A percentile compares a stretch with the other conserved stretches of the same genome.
These are phyloP conservation scores for Apophysomyces variabilis DNA, from an alignment of 371 early-diverging fungal species.

Conservation along the genomic window DNA sequence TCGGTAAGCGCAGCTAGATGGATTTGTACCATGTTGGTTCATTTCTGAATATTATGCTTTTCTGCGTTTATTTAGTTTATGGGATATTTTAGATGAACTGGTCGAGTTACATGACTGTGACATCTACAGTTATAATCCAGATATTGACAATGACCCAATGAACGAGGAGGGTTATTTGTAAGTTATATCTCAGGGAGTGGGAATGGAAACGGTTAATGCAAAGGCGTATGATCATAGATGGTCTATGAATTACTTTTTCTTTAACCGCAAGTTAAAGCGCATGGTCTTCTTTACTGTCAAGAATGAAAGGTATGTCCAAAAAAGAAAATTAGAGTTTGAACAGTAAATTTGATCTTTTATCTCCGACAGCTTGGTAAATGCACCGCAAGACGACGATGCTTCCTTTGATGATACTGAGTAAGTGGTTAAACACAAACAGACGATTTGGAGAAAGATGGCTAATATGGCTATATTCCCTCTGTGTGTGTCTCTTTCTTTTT, in stretches of 20 bases:
- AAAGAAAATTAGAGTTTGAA: not conserved
- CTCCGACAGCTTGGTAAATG: slow-evolving; percentile 34
- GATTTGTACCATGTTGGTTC: not conserved
- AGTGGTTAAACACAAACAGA: slow-evolving; percentile 9
- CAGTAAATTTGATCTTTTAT: not conserved
- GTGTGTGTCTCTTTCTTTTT: not conserved
- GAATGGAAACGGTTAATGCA: not conserved
- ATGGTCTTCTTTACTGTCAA: slow-evolving; percentile 89
- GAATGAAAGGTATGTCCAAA: slow-evolving; percentile 72
- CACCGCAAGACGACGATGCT: slow-evolving; percentile 37
- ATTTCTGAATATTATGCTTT: not conserved
- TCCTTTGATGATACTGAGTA: slow-evolving; percentile 26
- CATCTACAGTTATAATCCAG: slow-evolving; percentile 87
- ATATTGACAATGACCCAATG: slow-evolving; percentile 87
- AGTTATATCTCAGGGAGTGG: slow-evolving; percentile 11
- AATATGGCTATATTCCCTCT: not conserved
- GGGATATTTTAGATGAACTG: slow-evolving; percentile 85
- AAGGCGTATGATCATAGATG: slow-evolving; percentile 54
- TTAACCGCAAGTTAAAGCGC: slow-evolving; percentile 86
- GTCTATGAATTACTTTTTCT: slow-evolving; percentile 95
- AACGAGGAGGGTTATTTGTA: slow-evolving; percentile 66
- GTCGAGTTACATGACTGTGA: slow-evolving; percentile 83
- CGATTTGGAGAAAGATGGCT: slow-evolving; percentile 11
- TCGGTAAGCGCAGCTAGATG: slow-evolving; percentile 27
- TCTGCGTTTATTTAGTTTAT: slow-evolving; percentile 48